Base-by-base conservation (phyloP, 2,329 filamentous ascomycete species). In the Pseudogymnoascus sp. region DNA sequence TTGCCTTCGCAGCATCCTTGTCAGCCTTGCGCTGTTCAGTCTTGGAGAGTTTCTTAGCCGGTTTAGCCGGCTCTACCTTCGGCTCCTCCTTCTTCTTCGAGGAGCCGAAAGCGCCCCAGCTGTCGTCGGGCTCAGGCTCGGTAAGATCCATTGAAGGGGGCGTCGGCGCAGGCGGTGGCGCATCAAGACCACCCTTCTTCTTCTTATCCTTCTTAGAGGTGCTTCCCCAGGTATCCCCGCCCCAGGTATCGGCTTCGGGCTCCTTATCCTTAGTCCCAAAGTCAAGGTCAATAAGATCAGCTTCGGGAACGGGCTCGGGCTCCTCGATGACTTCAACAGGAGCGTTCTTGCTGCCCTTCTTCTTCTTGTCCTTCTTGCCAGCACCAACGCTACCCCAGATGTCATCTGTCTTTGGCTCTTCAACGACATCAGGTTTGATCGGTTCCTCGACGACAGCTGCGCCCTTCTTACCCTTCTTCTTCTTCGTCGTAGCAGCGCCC, bases 11-110 rank as follows among this genome's bases (percentile, higher is more conserved):
- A 33, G 82, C 78, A 68, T 80, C 82, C 68, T 80, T 70, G 19
- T 82, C 80, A 22, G 81, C 78, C 68, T 81, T 81, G 68, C 80
- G 78, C 16, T 79, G 76, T 68, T 83, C 81, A 65, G 79, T 82
- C 67, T 80, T 79, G 70, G 71, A 78, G 43, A 82, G 72, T 70
- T 79, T 82, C n/a, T 65, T 66, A 11, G 66, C 46, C 5, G 70
- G 68, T 10, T 66, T 65, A 26, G 59, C 60, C 6, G 50, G 73
- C n/a, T 75, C 72, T 66, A 76, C 80, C 64, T 79, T 76, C 43
- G 77, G 72, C 67, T 76, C 77, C 35, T 78, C 76, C 65, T 78
- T 78, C 40, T 77, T 73, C 67, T 79, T 79, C 62, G 68, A 64
- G 40, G 66, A 70, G 16, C 71, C 71, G 60, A 74, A 68, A 38